phyloP scores from a whole-genome alignment of 768 basidiomycete genomes.

The Tephrocybe sp. region DNA sequence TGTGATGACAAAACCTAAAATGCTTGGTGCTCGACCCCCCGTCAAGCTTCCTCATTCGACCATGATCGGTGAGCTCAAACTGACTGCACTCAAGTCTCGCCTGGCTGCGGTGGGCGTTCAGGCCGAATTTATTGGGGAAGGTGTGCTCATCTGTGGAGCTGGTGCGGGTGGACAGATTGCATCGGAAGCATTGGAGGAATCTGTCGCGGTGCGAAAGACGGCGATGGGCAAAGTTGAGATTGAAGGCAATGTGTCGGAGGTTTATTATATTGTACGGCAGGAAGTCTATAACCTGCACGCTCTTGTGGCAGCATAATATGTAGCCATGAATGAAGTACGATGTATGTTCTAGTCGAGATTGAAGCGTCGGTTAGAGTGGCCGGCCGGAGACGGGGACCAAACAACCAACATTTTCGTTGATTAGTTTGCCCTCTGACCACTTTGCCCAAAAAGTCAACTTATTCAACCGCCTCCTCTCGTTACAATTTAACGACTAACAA shows the following conservation, averaged over 20 bases:
- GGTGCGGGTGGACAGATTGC: constrained; percentile 43
- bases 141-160: constrained; percentile 84
- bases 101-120: constrained; percentile 74
- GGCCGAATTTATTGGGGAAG: constrained; percentile 96
- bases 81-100: constrained; percentile 83
- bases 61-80: constrained; percentile 96
- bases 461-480: constrained; percentile 12
- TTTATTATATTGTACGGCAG: constrained; percentile 85
- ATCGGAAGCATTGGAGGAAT: constrained; percentile 51
- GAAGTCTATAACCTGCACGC: constrained; percentile 93
- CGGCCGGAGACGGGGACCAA: constrained; percentile 20
- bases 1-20: constrained; percentile 32
- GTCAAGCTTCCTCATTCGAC: constrained; percentile 80
- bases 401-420: constrained; percentile 27
- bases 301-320: constrained; percentile 63
- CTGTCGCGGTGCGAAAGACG: constrained; percentile 87
- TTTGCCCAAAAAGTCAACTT: constrained; percentile 19
- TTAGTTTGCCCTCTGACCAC: constrained; percentile 33
- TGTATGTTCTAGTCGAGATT: background rate
- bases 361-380: constrained; percentile 18
- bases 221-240: constrained; percentile 83
- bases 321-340: background rate
- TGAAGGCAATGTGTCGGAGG: constrained; percentile 84
- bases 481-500: constrained; percentile 34
- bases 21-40: constrained; percentile 64